Evolutionary conservation across 495 filamentous ascomycete species (phyloP).

Genomic region (Penicillium arizonense): DNA sequence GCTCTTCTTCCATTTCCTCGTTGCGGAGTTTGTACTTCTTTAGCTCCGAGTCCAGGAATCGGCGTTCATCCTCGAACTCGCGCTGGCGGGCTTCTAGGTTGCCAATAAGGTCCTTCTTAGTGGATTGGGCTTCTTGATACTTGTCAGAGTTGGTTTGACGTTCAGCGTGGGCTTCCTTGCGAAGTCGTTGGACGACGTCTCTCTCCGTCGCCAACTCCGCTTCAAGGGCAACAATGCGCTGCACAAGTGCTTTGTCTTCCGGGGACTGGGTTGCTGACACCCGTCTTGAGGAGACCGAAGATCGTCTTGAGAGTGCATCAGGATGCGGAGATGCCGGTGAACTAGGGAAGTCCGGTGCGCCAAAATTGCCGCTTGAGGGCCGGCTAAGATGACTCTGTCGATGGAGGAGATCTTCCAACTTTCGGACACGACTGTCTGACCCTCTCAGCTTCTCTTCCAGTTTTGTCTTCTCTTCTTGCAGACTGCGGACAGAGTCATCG

Average conservation of each 20-base stretch:
- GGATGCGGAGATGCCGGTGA: constrained; percentile 53
- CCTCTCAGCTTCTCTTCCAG: constrained; percentile 79
- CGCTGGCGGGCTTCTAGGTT: constrained; percentile 90
- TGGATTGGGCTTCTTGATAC: constrained; percentile 81
- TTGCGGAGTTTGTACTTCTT: constrained; percentile 68
- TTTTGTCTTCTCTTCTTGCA: constrained; percentile 77
- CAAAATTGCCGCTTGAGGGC: constrained; percentile 70
- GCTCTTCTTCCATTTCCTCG: constrained; percentile 87
- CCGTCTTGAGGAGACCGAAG: constrained; percentile 63
- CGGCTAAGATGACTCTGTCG: constrained; percentile 72
- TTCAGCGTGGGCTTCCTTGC: constrained; percentile 64
- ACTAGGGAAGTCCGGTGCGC: constrained; percentile 38
- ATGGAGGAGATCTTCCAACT: constrained; percentile 90
- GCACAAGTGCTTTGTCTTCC: constrained; percentile 63
- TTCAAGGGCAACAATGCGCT: constrained; percentile 77
- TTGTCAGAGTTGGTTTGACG: constrained; percentile 64
- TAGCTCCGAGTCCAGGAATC: constrained; percentile 74
- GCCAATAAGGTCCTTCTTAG: constrained; percentile 88
- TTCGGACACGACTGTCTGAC: constrained; percentile 86
- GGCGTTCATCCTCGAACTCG: constrained; percentile 83
- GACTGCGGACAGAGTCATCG: constrained; percentile 71
- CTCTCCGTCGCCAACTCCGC: constrained; percentile 69
- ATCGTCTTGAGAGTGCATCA: constrained; percentile 57
- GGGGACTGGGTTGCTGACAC: constrained; percentile 64
- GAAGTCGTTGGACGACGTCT: constrained; percentile 53